Base-by-base conservation (phyloP, 2,329 filamentous ascomycete species). In the Cercospora sp. region DNA sequence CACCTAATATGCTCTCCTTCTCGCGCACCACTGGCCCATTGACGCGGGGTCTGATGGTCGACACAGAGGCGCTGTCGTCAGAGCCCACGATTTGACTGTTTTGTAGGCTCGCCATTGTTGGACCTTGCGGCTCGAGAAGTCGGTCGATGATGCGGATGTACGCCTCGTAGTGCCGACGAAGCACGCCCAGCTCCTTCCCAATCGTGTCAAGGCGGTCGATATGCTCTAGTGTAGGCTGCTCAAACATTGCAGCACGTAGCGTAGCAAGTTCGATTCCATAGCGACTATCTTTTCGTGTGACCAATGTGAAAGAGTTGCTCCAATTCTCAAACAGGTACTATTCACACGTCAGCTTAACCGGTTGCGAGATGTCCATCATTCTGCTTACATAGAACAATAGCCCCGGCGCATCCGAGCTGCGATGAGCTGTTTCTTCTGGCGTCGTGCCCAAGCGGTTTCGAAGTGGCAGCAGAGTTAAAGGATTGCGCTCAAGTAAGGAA, bases 281-380 rank as follows among this genome's bases (percentile, higher is more conserved):
- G 28, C 81, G 80, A 68, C 80, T 80, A 75, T 86, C 75, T 68
- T 77, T 74, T 73, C 84, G 73, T 9, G 82, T 84, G 12, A 90
- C 80, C 10, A 90, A 80, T 28, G 84, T 84, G 62, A 86, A 87
- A 0, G 86, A 87, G 3, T 87, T 86, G 40, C 84, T 83, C 81
- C 88, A 90, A 74, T 90, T 88, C 73, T 90, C 88, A 73, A 90
- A 90, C 0, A 90, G 79, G 73, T 89, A 90, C 62, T 64, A n/a
- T 51, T 42, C 18, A n/a, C 13, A 9, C 9, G 30, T 58, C 53
- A 58, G 53, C 2, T 18, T 13, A 8, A 42, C 8, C 7, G 1
- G 16, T 7, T 6, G 36, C 8, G 6, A 18, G 26, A 7, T 12
- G 3, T 1, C 12, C 16, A 8, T 53, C 8, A 42, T 12, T 23